These are phyloP conservation scores for Magnaporthiopsis rhizophila DNA, from an alignment of 2,329 filamentous ascomycete genomes.

Conservation along the genomic window DNA sequence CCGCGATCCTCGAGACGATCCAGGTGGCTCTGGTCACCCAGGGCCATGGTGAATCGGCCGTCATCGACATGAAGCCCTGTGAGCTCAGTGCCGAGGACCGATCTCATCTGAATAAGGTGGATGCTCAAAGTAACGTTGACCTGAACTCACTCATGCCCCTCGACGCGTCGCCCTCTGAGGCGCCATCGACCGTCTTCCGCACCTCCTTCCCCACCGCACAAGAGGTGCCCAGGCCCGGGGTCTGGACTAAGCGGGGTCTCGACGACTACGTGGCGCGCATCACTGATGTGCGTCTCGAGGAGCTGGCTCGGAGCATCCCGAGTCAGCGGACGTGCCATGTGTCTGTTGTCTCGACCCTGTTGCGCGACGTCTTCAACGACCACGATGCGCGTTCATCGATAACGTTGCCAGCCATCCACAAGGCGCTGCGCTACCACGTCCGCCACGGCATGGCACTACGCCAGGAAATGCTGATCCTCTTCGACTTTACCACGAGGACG, in stretches of 20 bases:
- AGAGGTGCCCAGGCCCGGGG: slow-evolving; percentile 1
- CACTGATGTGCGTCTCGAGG: not conserved
- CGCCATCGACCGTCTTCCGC: not conserved
- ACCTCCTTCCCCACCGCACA: slow-evolving; percentile 1
- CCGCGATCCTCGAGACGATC: not conserved
- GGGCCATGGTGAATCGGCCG: not conserved
- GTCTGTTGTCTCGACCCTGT: slow-evolving; percentile 22
- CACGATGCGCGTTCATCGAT: slow-evolving; percentile 24
- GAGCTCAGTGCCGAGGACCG: not conserved
- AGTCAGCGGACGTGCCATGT: slow-evolving; percentile 8
- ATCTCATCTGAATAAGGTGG: not conserved
- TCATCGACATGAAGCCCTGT: not conserved
- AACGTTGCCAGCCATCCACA: slow-evolving; percentile 32
- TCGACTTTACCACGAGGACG: slow-evolving; percentile 19
- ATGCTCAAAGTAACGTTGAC: not conserved
- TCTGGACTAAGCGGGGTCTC: not conserved
- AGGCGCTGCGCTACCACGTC: slow-evolving; percentile 34
- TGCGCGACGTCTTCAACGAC: slow-evolving; percentile 31
- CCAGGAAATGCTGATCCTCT: slow-evolving; percentile 21
- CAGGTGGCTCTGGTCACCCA: not conserved
- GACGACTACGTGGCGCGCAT: not conserved
- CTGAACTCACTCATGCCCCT: not conserved
- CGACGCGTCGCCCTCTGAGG: slow-evolving; percentile 9
- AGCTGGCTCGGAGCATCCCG: not conserved
- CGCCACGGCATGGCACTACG: slow-evolving; percentile 13